These are phyloP conservation scores for Wickerhamomyces queroliae DNA, from an alignment of 805 yeast species.

Conservation along the genomic window DNA sequence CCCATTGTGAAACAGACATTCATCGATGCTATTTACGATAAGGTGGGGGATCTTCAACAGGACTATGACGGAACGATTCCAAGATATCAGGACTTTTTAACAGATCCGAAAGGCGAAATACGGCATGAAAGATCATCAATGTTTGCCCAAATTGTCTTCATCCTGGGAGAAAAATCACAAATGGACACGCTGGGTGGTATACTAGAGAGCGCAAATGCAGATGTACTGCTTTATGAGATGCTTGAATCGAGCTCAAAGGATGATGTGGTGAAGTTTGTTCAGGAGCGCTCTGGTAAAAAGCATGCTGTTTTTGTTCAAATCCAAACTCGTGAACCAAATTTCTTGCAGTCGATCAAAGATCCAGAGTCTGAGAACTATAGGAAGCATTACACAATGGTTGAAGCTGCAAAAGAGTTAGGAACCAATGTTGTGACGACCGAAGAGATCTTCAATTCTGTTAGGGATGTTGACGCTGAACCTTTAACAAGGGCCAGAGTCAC, in stretches of 20 bases:
- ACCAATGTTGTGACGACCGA: slow-evolving; percentile 17
- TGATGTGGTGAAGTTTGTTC: background rate
- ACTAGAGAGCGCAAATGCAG: slow-evolving; percentile 22
- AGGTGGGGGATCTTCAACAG: background rate
- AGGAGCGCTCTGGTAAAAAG: background rate
- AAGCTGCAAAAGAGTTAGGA: slow-evolving; percentile 15
- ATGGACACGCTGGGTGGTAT: slow-evolving; percentile 16
- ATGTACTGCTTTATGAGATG: background rate
- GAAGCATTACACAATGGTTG: slow-evolving; percentile 5
- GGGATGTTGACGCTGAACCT: slow-evolving; percentile 8
- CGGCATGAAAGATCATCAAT: slow-evolving; percentile 14
- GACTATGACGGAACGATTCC: slow-evolving; percentile 22
- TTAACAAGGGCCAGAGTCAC: slow-evolving; percentile 11
- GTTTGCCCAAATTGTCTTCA: slow-evolving; percentile 19
- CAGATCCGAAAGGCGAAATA: background rate
- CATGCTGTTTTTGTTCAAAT: slow-evolving; percentile 11
- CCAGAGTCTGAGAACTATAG: background rate
- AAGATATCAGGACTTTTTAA: slow-evolving; percentile 15
- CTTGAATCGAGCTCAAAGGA: background rate
- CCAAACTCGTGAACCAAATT: slow-evolving; percentile 6
- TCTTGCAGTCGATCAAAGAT: slow-evolving; percentile 1
- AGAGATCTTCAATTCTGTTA: slow-evolving; percentile 23
- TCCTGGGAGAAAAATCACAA: slow-evolving; percentile 19
- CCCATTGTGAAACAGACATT: slow-evolving; percentile 24
- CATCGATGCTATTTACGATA: slow-evolving; percentile 11